Percentiles rank a stretch among this genome's conserved stretches.
phyloP scores from a whole-genome alignment of 169 alveolate species.

The Plasmodium cynomolgi region DNA sequence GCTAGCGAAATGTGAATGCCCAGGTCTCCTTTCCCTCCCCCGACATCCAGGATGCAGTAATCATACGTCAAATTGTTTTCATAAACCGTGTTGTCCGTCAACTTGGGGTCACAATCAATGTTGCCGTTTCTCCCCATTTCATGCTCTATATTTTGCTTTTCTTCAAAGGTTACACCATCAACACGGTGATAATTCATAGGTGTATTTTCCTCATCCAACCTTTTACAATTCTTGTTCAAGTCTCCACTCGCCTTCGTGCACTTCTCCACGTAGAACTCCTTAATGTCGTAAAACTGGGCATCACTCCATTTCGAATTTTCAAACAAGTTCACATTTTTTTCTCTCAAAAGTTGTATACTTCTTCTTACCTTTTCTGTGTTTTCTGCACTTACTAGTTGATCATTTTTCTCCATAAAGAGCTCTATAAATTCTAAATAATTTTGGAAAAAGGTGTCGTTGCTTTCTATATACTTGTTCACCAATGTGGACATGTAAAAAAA shows the following conservation, averaged over 20 bases:
- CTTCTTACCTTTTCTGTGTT: slow-evolving; percentile 28
- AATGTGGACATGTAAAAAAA: not conserved
- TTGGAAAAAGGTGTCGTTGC: slow-evolving; percentile 39
- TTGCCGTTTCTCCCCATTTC: not conserved
- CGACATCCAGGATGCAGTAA: slow-evolving; percentile 65
- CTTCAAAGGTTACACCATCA: not conserved
- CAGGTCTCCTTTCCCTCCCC: slow-evolving; percentile 74
- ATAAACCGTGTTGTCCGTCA: not conserved
- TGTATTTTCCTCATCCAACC: not conserved
- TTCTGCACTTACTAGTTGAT: slow-evolving; percentile 6
- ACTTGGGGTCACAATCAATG: not conserved
- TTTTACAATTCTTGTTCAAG: not conserved
- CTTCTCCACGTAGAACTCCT: not conserved
- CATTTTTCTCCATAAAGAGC: slow-evolving; percentile 53
- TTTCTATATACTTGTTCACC: slow-evolving; percentile 64
- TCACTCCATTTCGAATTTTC: slow-evolving; percentile 54
- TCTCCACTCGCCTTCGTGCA: not conserved
- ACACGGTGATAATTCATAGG: not conserved
- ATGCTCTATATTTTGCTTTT: not conserved
- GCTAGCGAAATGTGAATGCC: slow-evolving; percentile 71
- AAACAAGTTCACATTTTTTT: slow-evolving; percentile 26
- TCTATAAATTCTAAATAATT: slow-evolving; percentile 55
- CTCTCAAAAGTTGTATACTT: slow-evolving; percentile 10
- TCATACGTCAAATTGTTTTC: slow-evolving; percentile 19
- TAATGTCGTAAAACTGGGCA: slow-evolving; percentile 42